Conservation (phyloP, 257 asterid species). For the Leonotis leonurus region DNA sequence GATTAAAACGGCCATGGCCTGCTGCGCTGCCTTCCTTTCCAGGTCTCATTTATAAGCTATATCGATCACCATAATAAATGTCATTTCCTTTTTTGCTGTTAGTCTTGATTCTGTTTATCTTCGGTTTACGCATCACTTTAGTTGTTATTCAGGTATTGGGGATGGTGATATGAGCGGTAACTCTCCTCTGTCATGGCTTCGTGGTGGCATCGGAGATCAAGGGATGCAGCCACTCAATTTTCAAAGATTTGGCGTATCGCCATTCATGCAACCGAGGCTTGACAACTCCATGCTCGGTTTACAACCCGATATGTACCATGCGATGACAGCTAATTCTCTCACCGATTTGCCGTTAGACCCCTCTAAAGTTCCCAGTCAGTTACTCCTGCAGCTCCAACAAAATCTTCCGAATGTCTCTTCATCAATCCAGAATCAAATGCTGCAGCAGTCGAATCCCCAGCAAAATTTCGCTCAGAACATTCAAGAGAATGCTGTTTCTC, state of each 20-base stretch:
- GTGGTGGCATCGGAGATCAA: conserved; percentile 60
- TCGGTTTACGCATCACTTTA: neutral
- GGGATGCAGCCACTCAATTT: conserved; percentile 64
- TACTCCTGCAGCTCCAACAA: conserved; percentile 57
- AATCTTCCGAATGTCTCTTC: conserved; percentile 41
- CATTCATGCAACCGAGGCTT: conserved; percentile 74
- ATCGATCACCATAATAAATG: neutral
- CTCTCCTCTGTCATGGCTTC: conserved; percentile 67
- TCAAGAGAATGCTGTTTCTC: conserved; percentile 50
- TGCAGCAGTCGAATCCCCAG: conserved; percentile 55
- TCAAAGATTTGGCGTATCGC: conserved; percentile 58
- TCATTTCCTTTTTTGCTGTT: neutral
- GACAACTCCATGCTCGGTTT: conserved; percentile 56
- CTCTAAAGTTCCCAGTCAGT: conserved; percentile 47
- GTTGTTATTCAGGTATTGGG: conserved; percentile 39
- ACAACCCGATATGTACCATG: conserved; percentile 77
- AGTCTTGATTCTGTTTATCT: conserved; percentile 22
- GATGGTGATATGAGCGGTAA: conserved; percentile 52
- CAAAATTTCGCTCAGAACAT: conserved; percentile 44
- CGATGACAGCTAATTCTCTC: conserved; percentile 52
- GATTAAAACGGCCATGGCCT: conserved; percentile 92
- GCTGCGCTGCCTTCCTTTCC: conserved; percentile 65
- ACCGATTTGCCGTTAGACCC: conserved; percentile 55
- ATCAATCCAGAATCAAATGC: conserved; percentile 50
- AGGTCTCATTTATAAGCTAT: conserved; percentile 34